Evolutionary conservation across 495 filamentous ascomycete species (phyloP), one percentile per base, ranked within the genome.

Genomic region (Penicillium turbatum): DNA sequence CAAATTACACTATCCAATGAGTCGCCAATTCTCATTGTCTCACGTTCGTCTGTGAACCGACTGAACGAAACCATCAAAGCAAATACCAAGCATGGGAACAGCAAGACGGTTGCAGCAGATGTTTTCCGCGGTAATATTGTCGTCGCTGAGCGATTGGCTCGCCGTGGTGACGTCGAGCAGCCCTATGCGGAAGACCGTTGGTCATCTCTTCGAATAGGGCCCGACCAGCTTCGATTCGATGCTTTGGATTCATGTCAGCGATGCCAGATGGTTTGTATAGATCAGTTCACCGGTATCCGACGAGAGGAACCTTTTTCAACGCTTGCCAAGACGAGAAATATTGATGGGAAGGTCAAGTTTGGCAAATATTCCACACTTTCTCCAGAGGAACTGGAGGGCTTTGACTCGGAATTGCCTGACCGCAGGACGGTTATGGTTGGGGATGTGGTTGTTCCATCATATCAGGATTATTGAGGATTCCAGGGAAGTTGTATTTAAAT

Each of bases 251-350:
- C 84, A 16, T 98, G 93, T 62, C 79, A 91, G 32, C 73, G 93
- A 13, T 98, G 93, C 55, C 90, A 96, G 60, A 96, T 98, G 89
- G 86, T 98, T 11, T 97, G 92, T 64, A 81, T 97, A 39, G 84
- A 98, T 56, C 93, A 96, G 61, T 71, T 84, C 15, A 95, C 87
- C 5, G 92, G 84, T 0, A 78, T 82, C 41, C 87, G 83, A 67
- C 80, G 84, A 36, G 82, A 89, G 54, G 92, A 97, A 65, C 93
- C 93, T 0, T 95, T 93, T 66, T 81, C 88, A 1, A 96, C 91
- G 1, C 72, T 98, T 27, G 84, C 85, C 0, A 95, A 93, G 70
- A 96, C 89, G 1, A 77, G 92, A 54, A 80, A 89, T 54, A 80
- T 88, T 29, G 83, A 86, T 30, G 89, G 90, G 0, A 90, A 87